These are phyloP conservation scores for Leccinum pachyderme DNA, from an alignment of 1,284 basidiomycete species.

Conservation along the genomic window DNA sequence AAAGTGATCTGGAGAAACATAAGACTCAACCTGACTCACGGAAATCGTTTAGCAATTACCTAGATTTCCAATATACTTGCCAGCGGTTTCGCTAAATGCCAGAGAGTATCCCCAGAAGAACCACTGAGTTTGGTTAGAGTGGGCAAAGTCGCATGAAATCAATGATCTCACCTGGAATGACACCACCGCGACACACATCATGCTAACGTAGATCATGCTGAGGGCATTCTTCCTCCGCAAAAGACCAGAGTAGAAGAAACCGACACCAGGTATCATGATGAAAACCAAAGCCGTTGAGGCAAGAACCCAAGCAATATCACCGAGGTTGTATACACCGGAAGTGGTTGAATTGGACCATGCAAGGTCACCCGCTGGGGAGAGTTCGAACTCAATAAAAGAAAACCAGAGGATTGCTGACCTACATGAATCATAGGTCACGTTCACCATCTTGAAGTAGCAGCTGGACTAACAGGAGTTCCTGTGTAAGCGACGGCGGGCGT, in stretches of 20 bases:
- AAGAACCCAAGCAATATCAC: conserved; percentile 81
- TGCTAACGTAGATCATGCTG: conserved; percentile 86
- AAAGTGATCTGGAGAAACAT: conserved; percentile 61
- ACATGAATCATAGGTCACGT: conserved; percentile 39
- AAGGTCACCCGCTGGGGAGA: conserved; percentile 40
- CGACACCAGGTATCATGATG: conserved; percentile 91
- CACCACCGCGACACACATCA: conserved; percentile 75
- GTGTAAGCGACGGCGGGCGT: conserved; percentile 3
- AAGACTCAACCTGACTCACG: conserved; percentile 2
- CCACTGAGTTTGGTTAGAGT: conserved; percentile 42
- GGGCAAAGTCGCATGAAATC: neutral
- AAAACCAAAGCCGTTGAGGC: conserved; percentile 75
- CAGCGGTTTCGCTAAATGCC: conserved; percentile 64
- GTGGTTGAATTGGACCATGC: conserved; percentile 39
- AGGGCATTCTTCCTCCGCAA: conserved; percentile 87
- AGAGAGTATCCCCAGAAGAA: conserved; percentile 77
- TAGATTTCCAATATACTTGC: conserved; percentile 61
- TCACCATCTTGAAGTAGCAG: conserved; percentile 32
- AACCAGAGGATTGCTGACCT: conserved; percentile 1
- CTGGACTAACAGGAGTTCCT: neutral
- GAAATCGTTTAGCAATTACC: conserved; percentile 35
- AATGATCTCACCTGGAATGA: conserved; percentile 62
- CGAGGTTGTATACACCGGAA: conserved; percentile 60
- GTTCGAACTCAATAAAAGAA: conserved; percentile 3
- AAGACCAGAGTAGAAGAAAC: conserved; percentile 89